phyloP scores from a whole-genome alignment of 2,329 filamentous ascomycete genomes.

The Rutstroemia sydowiana region DNA sequence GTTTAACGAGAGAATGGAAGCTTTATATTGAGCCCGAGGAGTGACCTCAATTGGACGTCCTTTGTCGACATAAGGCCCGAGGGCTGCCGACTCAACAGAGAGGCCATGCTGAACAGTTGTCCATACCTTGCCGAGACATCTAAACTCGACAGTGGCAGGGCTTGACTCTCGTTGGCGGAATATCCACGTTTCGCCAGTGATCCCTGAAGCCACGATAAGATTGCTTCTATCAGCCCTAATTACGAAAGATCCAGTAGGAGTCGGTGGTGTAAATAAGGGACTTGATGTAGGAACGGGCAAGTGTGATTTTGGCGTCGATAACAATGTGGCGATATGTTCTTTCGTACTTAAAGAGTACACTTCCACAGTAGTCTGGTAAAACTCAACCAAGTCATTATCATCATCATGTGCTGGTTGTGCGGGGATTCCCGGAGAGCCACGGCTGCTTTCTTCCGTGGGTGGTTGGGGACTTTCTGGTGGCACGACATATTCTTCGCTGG shows the following conservation, averaged over 20 bases:
- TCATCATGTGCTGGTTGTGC: slow-evolving; percentile 29
- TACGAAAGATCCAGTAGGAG: slow-evolving; percentile 64
- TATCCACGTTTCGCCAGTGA: slow-evolving; percentile 81
- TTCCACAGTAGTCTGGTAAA: slow-evolving; percentile 82
- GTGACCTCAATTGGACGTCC: slow-evolving; percentile 35
- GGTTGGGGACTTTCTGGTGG: slow-evolving; percentile 18
- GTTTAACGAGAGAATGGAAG: slow-evolving; percentile 61
- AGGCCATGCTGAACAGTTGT: slow-evolving; percentile 66
- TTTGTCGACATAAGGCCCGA: slow-evolving; percentile 19
- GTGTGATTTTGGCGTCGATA: slow-evolving; percentile 58
- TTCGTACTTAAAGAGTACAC: slow-evolving; percentile 79
- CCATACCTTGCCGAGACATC: slow-evolving; percentile 71
- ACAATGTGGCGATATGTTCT: slow-evolving; percentile 62
- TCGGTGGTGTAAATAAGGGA: slow-evolving; percentile 59
- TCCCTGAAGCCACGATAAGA: slow-evolving; percentile 68
- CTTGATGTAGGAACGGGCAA: slow-evolving; percentile 51
- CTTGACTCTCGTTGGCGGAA: slow-evolving; percentile 42
- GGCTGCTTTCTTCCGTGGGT: slow-evolving; percentile 16
- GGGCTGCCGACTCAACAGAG: slow-evolving; percentile 31
- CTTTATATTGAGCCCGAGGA: slow-evolving; percentile 39
- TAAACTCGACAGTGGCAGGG: background rate
- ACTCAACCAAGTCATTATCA: slow-evolving; percentile 37
- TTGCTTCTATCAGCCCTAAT: slow-evolving; percentile 66
- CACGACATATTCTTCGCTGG: slow-evolving; percentile 17
- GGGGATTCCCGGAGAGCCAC: slow-evolving; percentile 32